phyloP scores from a whole-genome alignment of 2,329 filamentous ascomycete genomes.

The Fusarium brevicatenulatum region DNA sequence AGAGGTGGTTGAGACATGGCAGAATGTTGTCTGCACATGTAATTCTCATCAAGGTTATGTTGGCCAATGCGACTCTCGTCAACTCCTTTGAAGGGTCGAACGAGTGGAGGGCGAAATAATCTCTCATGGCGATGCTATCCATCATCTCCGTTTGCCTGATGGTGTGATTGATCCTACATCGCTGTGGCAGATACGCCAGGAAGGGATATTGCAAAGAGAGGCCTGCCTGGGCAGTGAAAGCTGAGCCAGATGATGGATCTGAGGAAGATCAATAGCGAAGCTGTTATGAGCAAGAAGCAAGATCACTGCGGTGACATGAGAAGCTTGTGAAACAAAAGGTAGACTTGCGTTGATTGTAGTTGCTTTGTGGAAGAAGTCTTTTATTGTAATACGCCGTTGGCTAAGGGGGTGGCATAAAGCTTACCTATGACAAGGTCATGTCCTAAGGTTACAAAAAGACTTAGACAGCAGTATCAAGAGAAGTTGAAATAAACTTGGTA shows the following conservation, averaged over 20 bases:
- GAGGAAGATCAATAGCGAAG: not conserved
- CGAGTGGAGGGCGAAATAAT: not conserved
- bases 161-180: constrained; percentile 7
- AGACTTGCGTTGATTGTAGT: not conserved
- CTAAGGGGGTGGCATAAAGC: not conserved
- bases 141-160: constrained; percentile 2
- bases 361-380: not conserved
- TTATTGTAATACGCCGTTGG: not conserved
- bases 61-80: not conserved
- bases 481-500: not conserved
- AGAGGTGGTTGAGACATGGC: not conserved
- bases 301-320: not conserved
- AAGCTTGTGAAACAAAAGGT: not conserved
- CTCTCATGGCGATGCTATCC: constrained; percentile 9
- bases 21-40: not conserved
- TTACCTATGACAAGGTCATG: not conserved
- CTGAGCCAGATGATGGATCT: not conserved
- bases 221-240: not conserved
- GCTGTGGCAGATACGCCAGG: not conserved
- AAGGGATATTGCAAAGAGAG: not conserved
- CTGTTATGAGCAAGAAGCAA: not conserved
- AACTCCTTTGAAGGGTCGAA: not conserved
- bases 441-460: not conserved
- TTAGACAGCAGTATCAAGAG: not conserved
- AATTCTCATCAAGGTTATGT: not conserved